A percentile compares a stretch with the other conserved stretches of the same genome.
Evolutionary conservation across 2,329 filamentous ascomycete species (phyloP).

Genomic region (Arthrobotrys iridis): DNA sequence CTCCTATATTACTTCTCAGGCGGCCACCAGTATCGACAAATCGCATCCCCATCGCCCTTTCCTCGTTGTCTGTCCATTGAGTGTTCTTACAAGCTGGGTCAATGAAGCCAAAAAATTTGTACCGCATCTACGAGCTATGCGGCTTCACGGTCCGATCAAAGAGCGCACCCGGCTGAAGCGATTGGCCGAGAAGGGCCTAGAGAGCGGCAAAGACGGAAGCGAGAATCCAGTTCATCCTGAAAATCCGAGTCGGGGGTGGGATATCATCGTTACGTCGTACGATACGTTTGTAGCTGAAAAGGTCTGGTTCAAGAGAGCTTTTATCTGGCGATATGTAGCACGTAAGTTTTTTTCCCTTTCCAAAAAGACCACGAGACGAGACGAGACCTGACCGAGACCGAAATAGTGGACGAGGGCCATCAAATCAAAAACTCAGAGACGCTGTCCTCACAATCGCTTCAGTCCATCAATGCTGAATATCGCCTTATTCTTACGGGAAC

Average conservation of each 20-base stretch:
- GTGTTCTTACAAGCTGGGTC: constrained; percentile 94
- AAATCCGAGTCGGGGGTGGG: constrained; percentile 72
- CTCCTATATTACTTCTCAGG: constrained; percentile 70
- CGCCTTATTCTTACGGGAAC: constrained; percentile 89
- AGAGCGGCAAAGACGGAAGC: constrained; percentile 63
- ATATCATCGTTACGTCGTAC: constrained; percentile 58
- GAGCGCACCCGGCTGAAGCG: constrained; percentile 71
- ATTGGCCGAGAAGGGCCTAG: constrained; percentile 63
- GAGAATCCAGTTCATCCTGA: constrained; percentile 72
- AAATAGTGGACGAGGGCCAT: constrained; percentile 96
- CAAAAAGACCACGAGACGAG: constrained; percentile 66
- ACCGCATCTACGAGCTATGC: constrained; percentile 75
- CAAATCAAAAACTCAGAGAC: constrained; percentile 89
- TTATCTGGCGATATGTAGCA: constrained; percentile 67
- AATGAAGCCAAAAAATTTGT: constrained; percentile 89
- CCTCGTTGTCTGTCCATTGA: constrained; percentile 88
- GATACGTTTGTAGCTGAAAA: constrained; percentile 57
- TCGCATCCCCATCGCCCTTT: constrained; percentile 74
- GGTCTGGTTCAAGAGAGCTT: constrained; percentile 66
- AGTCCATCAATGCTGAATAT: constrained; percentile 80
- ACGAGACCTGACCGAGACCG: constrained; percentile 63
- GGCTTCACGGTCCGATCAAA: constrained; percentile 76
- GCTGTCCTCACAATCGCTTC: constrained; percentile 80
- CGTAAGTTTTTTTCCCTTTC: constrained; percentile 69
- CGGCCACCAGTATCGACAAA: constrained; percentile 67